Percentiles rank a stretch among this genome's conserved stretches.
phyloP scores from a whole-genome alignment of 805 yeast genomes.

The Nakazawaea wickerhamii region DNA sequence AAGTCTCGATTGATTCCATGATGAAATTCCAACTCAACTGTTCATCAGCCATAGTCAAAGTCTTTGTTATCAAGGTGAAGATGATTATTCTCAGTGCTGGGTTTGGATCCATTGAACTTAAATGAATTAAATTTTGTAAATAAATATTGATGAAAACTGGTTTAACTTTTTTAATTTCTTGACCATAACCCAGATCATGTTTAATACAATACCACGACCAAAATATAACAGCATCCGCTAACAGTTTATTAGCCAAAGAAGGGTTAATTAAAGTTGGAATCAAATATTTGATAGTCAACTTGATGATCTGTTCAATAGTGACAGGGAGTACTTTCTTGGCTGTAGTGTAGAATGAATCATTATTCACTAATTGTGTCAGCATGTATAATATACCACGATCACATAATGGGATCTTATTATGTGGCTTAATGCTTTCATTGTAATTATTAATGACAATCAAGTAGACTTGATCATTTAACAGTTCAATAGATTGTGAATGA shows the following conservation, averaged over 20 bases:
- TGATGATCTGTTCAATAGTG: slow-evolving; percentile 27
- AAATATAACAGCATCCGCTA: slow-evolving; percentile 25
- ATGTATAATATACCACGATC: slow-evolving; percentile 28
- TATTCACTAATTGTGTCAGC: slow-evolving; percentile 20
- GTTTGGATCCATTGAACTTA: slow-evolving; percentile 29
- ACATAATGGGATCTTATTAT: slow-evolving; percentile 23
- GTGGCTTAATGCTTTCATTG: slow-evolving; percentile 25
- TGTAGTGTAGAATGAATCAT: slow-evolving; percentile 16
- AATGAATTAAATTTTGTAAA: slow-evolving; percentile 36
- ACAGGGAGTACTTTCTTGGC: slow-evolving; percentile 15
- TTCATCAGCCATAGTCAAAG: slow-evolving; percentile 56
- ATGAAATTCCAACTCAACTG: slow-evolving; percentile 53
- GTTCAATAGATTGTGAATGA: slow-evolving; percentile 20
- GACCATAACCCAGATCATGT: slow-evolving; percentile 6
- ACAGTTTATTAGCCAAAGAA: slow-evolving; percentile 9
- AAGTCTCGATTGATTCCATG: slow-evolving; percentile 54
- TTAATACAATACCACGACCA: slow-evolving; percentile 33
- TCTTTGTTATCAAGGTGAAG: slow-evolving; percentile 58
- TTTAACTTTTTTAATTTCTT: slow-evolving; percentile 18
- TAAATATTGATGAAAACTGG: slow-evolving; percentile 27
- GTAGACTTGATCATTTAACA: slow-evolving; percentile 33
- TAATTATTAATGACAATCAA: slow-evolving; percentile 35
- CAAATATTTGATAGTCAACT: slow-evolving; percentile 33
- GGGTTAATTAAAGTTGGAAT: slow-evolving; percentile 32
- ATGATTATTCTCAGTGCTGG: slow-evolving; percentile 37